These are phyloP conservation scores for Chamaenerion angustifolium DNA, from an alignment of 345 rosid genomes.

Conservation along the genomic window DNA sequence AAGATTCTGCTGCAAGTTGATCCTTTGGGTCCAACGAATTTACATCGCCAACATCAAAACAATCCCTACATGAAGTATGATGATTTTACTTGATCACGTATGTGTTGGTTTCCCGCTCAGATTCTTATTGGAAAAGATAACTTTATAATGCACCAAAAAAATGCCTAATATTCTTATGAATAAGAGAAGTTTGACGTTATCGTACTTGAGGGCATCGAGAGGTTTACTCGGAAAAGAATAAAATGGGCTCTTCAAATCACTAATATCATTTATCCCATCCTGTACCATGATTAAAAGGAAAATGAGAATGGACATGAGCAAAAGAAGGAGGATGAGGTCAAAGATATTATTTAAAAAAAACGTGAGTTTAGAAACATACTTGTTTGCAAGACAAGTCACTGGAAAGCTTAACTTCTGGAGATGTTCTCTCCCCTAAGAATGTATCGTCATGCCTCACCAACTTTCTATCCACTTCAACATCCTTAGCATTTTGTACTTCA, in stretches of 20 bases:
- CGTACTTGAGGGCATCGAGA: constrained; percentile 34
- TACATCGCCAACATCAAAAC: constrained; percentile 60
- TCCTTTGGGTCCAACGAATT: constrained; percentile 26
- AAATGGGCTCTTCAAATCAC: constrained; percentile 67
- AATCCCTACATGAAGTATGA: constrained; percentile 34
- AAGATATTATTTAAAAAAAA: background rate
- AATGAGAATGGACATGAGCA: background rate
- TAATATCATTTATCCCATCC: constrained; percentile 47
- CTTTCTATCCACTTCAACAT: constrained; percentile 19
- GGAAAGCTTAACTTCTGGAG: constrained; percentile 31
- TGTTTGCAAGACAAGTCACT: constrained; percentile 39
- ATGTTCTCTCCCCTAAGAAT: constrained; percentile 17
- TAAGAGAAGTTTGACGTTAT: background rate
- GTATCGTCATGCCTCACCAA: constrained; percentile 14
- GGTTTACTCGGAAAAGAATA: constrained; percentile 71
- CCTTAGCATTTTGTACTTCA: constrained; percentile 38
- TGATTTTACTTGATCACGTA: background rate
- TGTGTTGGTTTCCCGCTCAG: background rate
- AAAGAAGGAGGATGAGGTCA: background rate
- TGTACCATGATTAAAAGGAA: constrained; percentile 18
- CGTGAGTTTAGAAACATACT: constrained; percentile 20
- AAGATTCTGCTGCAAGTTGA: constrained; percentile 18
- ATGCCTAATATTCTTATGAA: too few relatives aligned
- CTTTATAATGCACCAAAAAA: background rate
- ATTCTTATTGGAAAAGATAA: background rate